Percentiles rank a stretch among this genome's conserved stretches.
Conservation (phyloP, 1,284 basidiomycete species). For the Fomes fomentarius region DNA sequence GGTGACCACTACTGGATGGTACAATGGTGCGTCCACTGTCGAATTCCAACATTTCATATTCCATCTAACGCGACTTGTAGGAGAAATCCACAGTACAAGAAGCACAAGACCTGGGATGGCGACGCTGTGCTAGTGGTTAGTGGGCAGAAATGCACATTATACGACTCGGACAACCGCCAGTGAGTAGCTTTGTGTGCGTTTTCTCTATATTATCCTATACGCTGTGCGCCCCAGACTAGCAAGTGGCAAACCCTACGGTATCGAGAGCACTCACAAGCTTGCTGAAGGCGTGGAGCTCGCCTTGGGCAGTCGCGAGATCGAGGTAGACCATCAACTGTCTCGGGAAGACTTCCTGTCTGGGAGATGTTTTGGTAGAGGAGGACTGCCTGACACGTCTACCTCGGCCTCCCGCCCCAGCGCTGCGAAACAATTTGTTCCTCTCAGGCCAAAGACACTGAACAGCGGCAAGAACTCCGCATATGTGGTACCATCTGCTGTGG, state of each 20-base stretch:
- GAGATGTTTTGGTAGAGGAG: slow-evolving; percentile 54
- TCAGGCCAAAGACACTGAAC: slow-evolving; percentile 40
- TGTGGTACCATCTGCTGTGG: not conserved
- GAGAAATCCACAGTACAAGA: slow-evolving; percentile 80
- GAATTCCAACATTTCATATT: too few species aligned
- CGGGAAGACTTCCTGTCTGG: slow-evolving; percentile 66
- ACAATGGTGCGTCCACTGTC: slow-evolving; percentile 72
- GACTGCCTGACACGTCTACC: slow-evolving; percentile 25
- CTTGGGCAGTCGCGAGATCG: slow-evolving; percentile 72
- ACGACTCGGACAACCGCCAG: slow-evolving; percentile 61
- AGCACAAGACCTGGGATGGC: slow-evolving; percentile 94
- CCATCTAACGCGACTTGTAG: slow-evolving; percentile 43
- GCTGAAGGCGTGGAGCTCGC: slow-evolving; percentile 57
- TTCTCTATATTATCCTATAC: not conserved
- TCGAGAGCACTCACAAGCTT: slow-evolving; percentile 41
- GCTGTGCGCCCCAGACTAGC: slow-evolving; percentile 22
- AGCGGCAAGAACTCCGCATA: slow-evolving; percentile 30
- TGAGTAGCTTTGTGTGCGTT: slow-evolving; percentile 45
- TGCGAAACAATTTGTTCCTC: slow-evolving; percentile 50
- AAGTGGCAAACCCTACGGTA: slow-evolving; percentile 29
- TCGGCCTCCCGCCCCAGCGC: slow-evolving; percentile 26
- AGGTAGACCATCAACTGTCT: slow-evolving; percentile 62
- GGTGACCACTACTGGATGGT: slow-evolving; percentile 65
- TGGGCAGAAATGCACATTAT: slow-evolving; percentile 52
- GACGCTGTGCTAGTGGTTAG: slow-evolving; percentile 68